These are phyloP conservation scores for Elsinoe batatas DNA, from an alignment of 2,329 filamentous ascomycete genomes.

Conservation along the genomic window DNA sequence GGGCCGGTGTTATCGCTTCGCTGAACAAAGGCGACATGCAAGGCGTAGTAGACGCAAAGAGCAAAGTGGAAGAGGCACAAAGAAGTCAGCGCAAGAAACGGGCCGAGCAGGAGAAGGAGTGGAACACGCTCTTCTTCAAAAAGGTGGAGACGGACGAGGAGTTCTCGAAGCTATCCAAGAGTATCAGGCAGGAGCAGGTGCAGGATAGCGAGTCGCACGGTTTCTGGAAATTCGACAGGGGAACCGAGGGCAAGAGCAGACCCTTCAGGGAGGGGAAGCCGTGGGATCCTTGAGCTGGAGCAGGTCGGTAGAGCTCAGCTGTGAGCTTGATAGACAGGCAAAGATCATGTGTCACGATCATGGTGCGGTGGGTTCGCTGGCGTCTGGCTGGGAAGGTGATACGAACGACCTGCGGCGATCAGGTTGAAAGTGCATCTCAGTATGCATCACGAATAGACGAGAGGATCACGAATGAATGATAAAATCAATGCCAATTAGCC, in stretches of 20 bases:
- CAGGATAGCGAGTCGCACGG: constrained; percentile 56
- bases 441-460: background rate
- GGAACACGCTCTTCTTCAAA: constrained; percentile 34
- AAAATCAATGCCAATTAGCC: background rate
- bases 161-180: constrained; percentile 23
- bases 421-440: background rate
- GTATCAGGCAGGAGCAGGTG: constrained; percentile 29
- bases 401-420: background rate
- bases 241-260: background rate
- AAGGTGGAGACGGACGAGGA: constrained; percentile 22
- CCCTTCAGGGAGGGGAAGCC: constrained; percentile 11
- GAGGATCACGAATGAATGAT: constrained; percentile 4
- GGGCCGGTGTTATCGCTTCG: constrained; percentile 32
- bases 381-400: background rate
- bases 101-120: constrained; percentile 27
- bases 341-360: too few species aligned
- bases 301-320: background rate
- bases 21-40: constrained; percentile 35
- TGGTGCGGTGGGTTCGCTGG: background rate
- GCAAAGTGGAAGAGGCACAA: constrained; percentile 19
- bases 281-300: constrained; percentile 5
- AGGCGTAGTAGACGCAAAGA: constrained; percentile 24
- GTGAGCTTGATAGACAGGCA: too few species aligned
- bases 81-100: constrained; percentile 7
- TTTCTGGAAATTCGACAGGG: constrained; percentile 54